Percentiles rank a stretch among this genome's conserved stretches.
These are phyloP conservation scores for Raphanus sativus DNA, from an alignment of 345 rosid species.

Conservation along the genomic window DNA sequence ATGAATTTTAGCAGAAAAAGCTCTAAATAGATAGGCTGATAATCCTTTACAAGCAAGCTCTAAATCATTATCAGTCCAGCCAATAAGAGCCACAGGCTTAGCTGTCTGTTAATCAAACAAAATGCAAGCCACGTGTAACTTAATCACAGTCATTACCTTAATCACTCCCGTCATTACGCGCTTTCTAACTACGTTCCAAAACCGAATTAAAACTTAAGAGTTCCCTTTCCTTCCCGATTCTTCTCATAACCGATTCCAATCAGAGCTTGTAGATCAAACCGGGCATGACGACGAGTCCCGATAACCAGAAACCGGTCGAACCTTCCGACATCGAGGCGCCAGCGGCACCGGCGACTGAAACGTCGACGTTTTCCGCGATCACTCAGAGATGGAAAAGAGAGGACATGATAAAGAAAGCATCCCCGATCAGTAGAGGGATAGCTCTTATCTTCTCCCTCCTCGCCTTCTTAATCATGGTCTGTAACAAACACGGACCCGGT, in stretches of 20 bases:
- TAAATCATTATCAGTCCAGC: too few relatives aligned
- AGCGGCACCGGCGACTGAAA: slow-evolving; percentile 15
- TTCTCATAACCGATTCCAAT: slow-evolving; percentile 8
- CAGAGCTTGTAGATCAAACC: neutral
- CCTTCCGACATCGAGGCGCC: slow-evolving; percentile 33
- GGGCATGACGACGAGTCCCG: slow-evolving; percentile 31
- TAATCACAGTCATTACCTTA: slow-evolving; percentile 6
- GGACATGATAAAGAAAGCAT: slow-evolving; percentile 58
- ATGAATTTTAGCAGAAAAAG: too few relatives aligned
- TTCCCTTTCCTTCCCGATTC: neutral
- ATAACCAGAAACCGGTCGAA: slow-evolving; percentile 20
- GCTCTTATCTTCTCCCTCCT: slow-evolving; percentile 69
- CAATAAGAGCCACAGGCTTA: too few relatives aligned
- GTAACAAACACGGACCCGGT: slow-evolving; percentile 75
- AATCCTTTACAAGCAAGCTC: too few relatives aligned
- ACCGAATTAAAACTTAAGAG: neutral
- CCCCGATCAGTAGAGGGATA: slow-evolving; percentile 54
- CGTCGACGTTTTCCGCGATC: slow-evolving; percentile 44
- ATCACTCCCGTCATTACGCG: slow-evolving; percentile 20
- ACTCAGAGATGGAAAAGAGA: slow-evolving; percentile 71
- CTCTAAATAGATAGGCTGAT: too few relatives aligned
- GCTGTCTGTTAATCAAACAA: too few relatives aligned
- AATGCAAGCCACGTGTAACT: too few relatives aligned
- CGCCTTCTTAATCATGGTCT: slow-evolving; percentile 65
- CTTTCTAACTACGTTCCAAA: slow-evolving; percentile 2